Conservation (phyloP, 1,284 basidiomycete genomes). For the Cryptococcus sp. region DNA sequence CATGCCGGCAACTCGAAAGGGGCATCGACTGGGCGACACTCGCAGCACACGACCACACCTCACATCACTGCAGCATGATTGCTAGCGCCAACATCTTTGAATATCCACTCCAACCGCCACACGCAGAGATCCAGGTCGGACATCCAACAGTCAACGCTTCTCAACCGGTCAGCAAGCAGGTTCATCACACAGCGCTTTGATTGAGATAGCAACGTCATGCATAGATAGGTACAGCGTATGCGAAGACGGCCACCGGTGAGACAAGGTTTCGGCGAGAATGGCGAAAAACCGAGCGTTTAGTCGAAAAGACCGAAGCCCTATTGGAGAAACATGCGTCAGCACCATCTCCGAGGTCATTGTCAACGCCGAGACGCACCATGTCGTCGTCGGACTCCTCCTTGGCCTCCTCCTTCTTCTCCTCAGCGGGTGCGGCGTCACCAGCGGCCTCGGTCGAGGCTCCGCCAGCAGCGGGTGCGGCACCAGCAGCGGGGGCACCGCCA, state of each 20-base stretch:
- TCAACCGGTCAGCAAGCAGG: too few species aligned
- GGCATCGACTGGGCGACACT: too few species aligned
- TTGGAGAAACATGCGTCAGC: conserved; percentile 51
- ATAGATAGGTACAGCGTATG: background rate
- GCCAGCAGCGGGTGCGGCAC: conserved; percentile 58
- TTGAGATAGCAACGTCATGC: background rate
- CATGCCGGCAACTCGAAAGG: too few species aligned
- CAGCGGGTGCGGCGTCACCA: conserved; percentile 64
- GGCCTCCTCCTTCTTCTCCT: conserved; percentile 83
- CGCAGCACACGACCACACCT: too few species aligned
- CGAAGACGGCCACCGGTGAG: background rate
- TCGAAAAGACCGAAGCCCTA: conserved; percentile 83
- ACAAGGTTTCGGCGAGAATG: conserved; percentile 57
- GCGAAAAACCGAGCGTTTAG: conserved; percentile 65
- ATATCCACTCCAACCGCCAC: too few species aligned
- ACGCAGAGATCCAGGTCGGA: too few species aligned
- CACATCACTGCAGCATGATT: too few species aligned
- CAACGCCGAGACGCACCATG: conserved; percentile 66
- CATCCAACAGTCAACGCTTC: too few species aligned
- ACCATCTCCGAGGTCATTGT: background rate
- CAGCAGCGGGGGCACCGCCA: conserved; percentile 70
- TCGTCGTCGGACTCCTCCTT: conserved; percentile 75
- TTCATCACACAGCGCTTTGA: background rate
- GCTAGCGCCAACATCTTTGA: too few species aligned
- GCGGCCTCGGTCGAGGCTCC: conserved; percentile 62